A percentile compares a stretch with the other conserved stretches of the same genome.
These are phyloP conservation scores for Goniomonas avonlea DNA, from an alignment of 78 protist species.

Conservation along the genomic window DNA sequence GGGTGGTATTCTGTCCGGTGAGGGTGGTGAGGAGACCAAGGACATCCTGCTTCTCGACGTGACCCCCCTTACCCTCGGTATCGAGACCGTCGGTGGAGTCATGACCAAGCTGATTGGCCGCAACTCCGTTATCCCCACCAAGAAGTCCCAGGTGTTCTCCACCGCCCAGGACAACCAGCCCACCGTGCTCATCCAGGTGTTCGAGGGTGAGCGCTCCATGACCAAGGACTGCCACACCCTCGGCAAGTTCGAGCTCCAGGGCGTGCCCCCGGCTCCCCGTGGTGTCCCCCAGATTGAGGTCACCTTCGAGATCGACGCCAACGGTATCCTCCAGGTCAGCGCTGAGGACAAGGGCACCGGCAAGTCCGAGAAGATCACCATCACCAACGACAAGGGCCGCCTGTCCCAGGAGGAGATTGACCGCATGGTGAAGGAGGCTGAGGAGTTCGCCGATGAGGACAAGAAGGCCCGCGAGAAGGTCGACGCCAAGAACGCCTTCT, in stretches of 20 bases:
- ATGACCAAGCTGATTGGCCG: slow-evolving; percentile 84
- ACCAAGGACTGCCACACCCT: slow-evolving; percentile 84
- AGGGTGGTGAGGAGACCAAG: slow-evolving; percentile 58
- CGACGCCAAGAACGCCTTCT: slow-evolving; percentile 75
- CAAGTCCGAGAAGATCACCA: slow-evolving; percentile 73
- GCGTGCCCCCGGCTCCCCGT: slow-evolving; percentile 73
- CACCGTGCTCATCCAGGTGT: slow-evolving; percentile 85
- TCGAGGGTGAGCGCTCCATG: slow-evolving; percentile 95
- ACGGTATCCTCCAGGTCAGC: slow-evolving; percentile 84
- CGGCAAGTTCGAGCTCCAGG: slow-evolving; percentile 81
- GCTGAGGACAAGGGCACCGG: slow-evolving; percentile 91
- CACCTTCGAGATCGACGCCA: slow-evolving; percentile 81
- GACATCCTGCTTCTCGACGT: slow-evolving; percentile 68
- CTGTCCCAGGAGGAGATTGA: slow-evolving; percentile 85
- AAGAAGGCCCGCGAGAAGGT: slow-evolving; percentile 52
- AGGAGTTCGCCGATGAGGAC: slow-evolving; percentile 80
- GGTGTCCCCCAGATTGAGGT: slow-evolving; percentile 72
- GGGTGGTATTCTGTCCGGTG: slow-evolving; percentile 91
- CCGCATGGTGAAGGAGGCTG: slow-evolving; percentile 86
- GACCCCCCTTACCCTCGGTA: slow-evolving; percentile 91
- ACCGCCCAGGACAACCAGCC: slow-evolving; percentile 92
- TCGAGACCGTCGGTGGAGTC: slow-evolving; percentile 95
- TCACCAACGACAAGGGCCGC: slow-evolving; percentile 88
- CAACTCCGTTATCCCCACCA: slow-evolving; percentile 82
- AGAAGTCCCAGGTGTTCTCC: slow-evolving; percentile 89